Base-by-base conservation (phyloP, 176 grass and related monocot species). In the Avena atlantica region DNA sequence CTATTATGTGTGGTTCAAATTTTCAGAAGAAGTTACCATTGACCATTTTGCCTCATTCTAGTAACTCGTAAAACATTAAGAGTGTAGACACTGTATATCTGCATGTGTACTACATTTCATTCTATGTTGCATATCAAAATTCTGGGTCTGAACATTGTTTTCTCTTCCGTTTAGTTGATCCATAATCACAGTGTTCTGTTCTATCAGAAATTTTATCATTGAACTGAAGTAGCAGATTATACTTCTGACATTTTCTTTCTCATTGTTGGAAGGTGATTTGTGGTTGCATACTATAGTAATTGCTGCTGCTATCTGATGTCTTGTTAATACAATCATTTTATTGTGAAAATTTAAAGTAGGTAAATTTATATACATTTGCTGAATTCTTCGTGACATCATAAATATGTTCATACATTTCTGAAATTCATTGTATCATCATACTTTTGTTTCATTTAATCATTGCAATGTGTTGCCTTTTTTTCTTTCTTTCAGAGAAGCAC, bases 401-500 rank as follows among this genome's bases (percentile, higher is more conserved):
- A 42, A 42, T 42, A 42, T 48, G 20, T 9, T 3, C 34, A 19
- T 74, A 37, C 24, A 85, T 80, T 17, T 59, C n/a, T 40, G 55
- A 36, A 78, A 31, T 17, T 76, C 13, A 16, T 51, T 31, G 14
- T 53, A 25, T 23, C 34, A 42, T 70, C 31, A 42, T 40, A 17
- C 45, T 44, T 19, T 13, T 52, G 4, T 56, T 40, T 36, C 64
- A 61, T 62, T 69, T 89, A 16, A 75, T 83, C 29, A 49, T 83
- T 71, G 55, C 59, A 49, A 60, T 45, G 8, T 20, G 25, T 27
- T 36, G 4, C 14, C 20, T 19, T 71, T 19, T 57, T 34, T 69
- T 27, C n/a, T 76, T 80, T 81, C 81, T 81, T 90, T n/a, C 86
- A 97, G 94, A 91, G 76, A 94, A 94, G 65, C 83, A 87, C 27